A percentile compares a stretch with the other conserved stretches of the same genome.
phyloP scores from a whole-genome alignment of 352 stramenopile species.

The Globisporangium sylvaticum region DNA sequence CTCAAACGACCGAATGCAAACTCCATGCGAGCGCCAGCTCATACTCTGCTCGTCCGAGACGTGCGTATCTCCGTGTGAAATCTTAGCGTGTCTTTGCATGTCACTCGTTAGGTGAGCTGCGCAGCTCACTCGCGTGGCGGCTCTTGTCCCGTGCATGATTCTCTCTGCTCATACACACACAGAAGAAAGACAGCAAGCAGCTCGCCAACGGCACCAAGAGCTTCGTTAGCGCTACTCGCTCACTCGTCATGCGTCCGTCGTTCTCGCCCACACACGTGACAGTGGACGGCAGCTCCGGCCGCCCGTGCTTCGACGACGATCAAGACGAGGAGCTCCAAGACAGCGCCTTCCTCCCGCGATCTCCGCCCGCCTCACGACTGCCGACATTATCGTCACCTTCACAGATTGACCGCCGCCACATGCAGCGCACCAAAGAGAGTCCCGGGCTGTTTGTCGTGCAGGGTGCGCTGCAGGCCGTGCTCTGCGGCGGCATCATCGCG shows the following conservation, averaged over 20 bases:
- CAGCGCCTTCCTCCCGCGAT: neutral
- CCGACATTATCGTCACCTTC: neutral
- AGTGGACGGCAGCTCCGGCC: slow-evolving; percentile 28
- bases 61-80: too few species aligned
- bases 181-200: neutral
- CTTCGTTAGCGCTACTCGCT: neutral
- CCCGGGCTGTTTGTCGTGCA: slow-evolving; percentile 20
- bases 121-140: neutral
- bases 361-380: neutral
- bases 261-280: slow-evolving; percentile 42
- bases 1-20: too few species aligned
- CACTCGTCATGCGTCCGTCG: slow-evolving; percentile 35
- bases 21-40: too few species aligned
- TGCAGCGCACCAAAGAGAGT: neutral
- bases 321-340: neutral
- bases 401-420: neutral
- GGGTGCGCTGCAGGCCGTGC: slow-evolving; percentile 47
- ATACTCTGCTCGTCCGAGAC: too few species aligned
- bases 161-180: neutral
- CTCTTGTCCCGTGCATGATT: neutral
- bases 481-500: slow-evolving; percentile 89
- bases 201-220: neutral
- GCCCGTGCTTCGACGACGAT: slow-evolving; percentile 30
- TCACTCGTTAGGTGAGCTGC: too few species aligned
- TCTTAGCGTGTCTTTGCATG: too few species aligned